These are phyloP conservation scores for Pelargonium cotyledonis DNA, from an alignment of 441 rosid species.

Conservation along the genomic window DNA sequence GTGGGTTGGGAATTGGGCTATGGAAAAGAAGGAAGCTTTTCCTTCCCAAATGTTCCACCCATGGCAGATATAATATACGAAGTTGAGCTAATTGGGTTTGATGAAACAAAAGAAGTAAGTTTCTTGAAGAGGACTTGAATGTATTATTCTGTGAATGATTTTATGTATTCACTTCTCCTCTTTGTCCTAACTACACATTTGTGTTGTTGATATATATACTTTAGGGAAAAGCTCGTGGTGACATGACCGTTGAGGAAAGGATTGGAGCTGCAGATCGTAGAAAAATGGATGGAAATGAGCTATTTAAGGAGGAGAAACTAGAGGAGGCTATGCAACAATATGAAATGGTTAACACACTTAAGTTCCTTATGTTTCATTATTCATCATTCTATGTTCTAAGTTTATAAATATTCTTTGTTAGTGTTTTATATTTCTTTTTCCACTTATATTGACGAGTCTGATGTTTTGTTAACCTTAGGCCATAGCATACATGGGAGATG, in stretches of 20 bases:
- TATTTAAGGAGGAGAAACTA: constrained; percentile 74
- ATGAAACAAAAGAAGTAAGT: constrained; percentile 86
- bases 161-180: constrained; percentile 2
- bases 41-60: constrained; percentile 93
- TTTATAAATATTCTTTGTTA: not conserved
- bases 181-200: constrained; percentile 13
- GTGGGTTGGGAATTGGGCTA: constrained; percentile 92
- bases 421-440: not conserved
- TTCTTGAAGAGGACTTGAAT: constrained; percentile 6
- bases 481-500: constrained; percentile 87
- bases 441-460: constrained; percentile 15
- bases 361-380: constrained; percentile 21
- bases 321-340: constrained; percentile 97
- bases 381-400: not conserved
- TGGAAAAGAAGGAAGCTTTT: constrained; percentile 88
- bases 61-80: constrained; percentile 80
- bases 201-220: constrained; percentile 13
- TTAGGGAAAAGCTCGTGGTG: constrained; percentile 87
- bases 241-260: constrained; percentile 96
- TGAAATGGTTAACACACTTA: constrained; percentile 70
- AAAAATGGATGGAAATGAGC: constrained; percentile 83
- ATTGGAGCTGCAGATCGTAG: constrained; percentile 87
- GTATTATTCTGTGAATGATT: constrained; percentile 6
- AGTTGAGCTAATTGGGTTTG: constrained; percentile 89
- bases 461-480: constrained; percentile 42